Evolutionary conservation across 31 red algal genomes (phyloP), one percentile per base, ranked within the genome.

Genomic region (Odonthalia washingtoniensis): DNA sequence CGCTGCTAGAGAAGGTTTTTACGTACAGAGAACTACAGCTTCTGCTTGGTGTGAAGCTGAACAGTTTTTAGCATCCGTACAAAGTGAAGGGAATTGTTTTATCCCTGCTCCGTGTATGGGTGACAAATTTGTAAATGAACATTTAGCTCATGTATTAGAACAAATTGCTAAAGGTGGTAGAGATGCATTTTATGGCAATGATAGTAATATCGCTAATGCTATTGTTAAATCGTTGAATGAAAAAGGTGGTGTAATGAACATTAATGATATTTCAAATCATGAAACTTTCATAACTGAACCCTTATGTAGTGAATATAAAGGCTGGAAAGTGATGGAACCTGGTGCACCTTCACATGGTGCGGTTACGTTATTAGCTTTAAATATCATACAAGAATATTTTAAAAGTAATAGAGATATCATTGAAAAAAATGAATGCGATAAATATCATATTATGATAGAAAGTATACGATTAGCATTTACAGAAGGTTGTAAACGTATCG

Each of bases 101-200:
- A 5, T 88, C 5, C 70, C 89, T 3, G 94, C 96, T 21, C 96
- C 96, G 0, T 40, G 57, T 9, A 74, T 72, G 27, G 96, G 96
- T 3, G 87, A 96, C 76, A 40, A 95, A 18, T 95, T 94, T 26
- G 35, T 57, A n/a, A 94, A 94, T 70, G 27, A 39, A 4, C 85
- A 57, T 1, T 36, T 95, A 35, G 96, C 81, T 0, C 38, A 44
- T 3, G 86, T 85, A 35, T 70, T 95, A 44, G 69, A 88, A 38
- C 40, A 38, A 1, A 40, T 98, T 3, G 94, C 91, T 3, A 36
- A 82, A 33, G 27, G 75, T 4, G 91, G 90, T 1, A 60, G 45
- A 6, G 77, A 74, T 34, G 90, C 80, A 18, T 95, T 98, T 88
- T 98, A 98, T 46, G n/a, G n/a, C n/a, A n/a, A n/a, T n/a, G 65